Evolutionary conservation across 1,284 basidiomycete genomes (phyloP).

Genomic region (Pseudozyma tsukubaensis): DNA sequence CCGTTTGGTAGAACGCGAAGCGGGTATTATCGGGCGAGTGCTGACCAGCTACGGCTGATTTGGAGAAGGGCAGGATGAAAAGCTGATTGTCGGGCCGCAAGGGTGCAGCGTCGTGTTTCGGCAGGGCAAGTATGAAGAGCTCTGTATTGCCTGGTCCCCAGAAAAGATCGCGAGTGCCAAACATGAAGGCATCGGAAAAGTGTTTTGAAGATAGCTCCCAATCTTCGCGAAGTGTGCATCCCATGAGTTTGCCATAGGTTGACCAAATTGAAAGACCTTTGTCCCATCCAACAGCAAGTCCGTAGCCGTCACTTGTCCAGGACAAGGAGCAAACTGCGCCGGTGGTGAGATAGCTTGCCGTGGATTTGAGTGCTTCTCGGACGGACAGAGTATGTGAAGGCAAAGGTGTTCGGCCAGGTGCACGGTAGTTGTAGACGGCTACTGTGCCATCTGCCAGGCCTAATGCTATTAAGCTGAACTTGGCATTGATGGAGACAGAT

Average conservation of each 20-base stretch:
- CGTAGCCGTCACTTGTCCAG: conserved; percentile 88
- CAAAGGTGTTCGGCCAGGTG: conserved; percentile 42
- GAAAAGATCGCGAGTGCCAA: conserved; percentile 73
- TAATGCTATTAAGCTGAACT: conserved; percentile 85
- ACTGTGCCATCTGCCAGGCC: conserved; percentile 76
- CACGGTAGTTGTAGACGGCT: conserved; percentile 60
- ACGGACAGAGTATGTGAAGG: conserved; percentile 66
- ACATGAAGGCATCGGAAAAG: conserved; percentile 83
- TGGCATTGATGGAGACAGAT: conserved; percentile 78
- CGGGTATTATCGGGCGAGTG: conserved; percentile 93
- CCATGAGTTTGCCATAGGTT: conserved; percentile 86
- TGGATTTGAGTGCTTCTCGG: conserved; percentile 64
- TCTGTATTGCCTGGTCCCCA: conserved; percentile 62
- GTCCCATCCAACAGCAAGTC: conserved; percentile 93
- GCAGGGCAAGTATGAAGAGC: conserved; percentile 46
- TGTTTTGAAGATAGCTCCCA: conserved; percentile 72
- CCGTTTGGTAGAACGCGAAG: conserved; percentile 94
- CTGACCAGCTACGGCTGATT: conserved; percentile 90
- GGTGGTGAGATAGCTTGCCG: conserved; percentile 70
- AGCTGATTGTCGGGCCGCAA: conserved; percentile 44
- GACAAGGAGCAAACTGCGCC: conserved; percentile 79
- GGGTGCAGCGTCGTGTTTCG: conserved; percentile 16
- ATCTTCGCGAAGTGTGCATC: conserved; percentile 77
- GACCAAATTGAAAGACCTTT: conserved; percentile 91
- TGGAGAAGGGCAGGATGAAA: conserved; percentile 79